A percentile compares a stretch with the other conserved stretches of the same genome.
phyloP scores from a whole-genome alignment of 495 filamentous ascomycete genomes.

The Chaetomium fimeti region DNA sequence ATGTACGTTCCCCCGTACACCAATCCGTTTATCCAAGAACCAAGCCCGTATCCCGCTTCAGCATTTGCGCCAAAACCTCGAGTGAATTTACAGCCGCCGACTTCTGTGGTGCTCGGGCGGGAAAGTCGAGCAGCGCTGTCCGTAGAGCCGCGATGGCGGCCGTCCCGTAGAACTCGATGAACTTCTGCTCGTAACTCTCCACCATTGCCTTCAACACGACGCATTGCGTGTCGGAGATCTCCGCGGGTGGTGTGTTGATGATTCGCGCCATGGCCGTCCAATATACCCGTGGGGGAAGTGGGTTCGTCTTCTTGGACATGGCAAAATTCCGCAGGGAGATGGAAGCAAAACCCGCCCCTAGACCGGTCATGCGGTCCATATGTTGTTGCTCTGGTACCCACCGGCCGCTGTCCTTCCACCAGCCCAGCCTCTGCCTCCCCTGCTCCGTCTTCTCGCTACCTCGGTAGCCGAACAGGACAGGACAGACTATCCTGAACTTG shows the following conservation, averaged over 20 bases:
- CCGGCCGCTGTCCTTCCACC: conserved; percentile 59
- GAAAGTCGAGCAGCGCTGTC: conserved; percentile 66
- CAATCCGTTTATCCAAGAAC: conserved; percentile 31
- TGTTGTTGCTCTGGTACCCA: conserved; percentile 68
- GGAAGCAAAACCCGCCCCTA: conserved; percentile 80
- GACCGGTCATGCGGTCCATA: conserved; percentile 76
- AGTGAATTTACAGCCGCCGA: conserved; percentile 58
- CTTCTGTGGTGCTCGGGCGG: conserved; percentile 49
- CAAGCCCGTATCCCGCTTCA: conserved; percentile 60
- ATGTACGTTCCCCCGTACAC: neutral
- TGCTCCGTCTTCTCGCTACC: conserved; percentile 71
- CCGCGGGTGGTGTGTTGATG: conserved; percentile 62
- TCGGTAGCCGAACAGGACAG: conserved; percentile 80
- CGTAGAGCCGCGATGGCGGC: conserved; percentile 63
- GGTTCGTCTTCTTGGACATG: conserved; percentile 63
- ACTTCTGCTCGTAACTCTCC: conserved; percentile 63
- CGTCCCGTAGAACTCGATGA: conserved; percentile 74
- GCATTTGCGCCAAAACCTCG: conserved; percentile 57
- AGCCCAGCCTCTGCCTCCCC: conserved; percentile 70
- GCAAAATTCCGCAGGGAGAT: conserved; percentile 78
- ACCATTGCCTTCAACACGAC: conserved; percentile 76
- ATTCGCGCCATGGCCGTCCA: conserved; percentile 75
- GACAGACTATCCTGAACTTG: conserved; percentile 77
- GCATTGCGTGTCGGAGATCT: conserved; percentile 74
- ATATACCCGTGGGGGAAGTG: conserved; percentile 75